Base-by-base conservation (phyloP, 257 asterid species). In the Jasminum sambac region DNA sequence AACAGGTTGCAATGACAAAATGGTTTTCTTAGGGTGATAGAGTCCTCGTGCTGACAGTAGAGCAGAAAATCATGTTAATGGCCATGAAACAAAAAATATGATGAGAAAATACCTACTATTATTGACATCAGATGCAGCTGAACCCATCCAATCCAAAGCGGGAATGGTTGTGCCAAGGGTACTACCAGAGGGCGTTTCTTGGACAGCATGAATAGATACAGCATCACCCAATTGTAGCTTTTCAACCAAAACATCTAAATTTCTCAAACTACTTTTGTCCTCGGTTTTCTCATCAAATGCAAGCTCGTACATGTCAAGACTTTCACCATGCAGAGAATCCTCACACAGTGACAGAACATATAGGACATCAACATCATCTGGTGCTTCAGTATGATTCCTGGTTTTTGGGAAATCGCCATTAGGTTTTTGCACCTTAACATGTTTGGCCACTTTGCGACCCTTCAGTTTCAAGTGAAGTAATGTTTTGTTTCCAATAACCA, bases 111-210 rank as follows among this genome's bases (percentile, higher is more conserved):
- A 83, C 96, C 86, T 87, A 89, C 96, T 85, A 79, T 81, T 77
- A 70, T 77, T 78, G 72, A 94, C 95, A 88, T 94, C 98, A 73
- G 81, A 64, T 39, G 89, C 91, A 73, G 90, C 89, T 52, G 90
- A 74, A 69, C 96, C 98, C 99, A 94, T 88, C 99, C 99, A 94
- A 75, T 90, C 86, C 77, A 94, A 81, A 21, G 98, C 88, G 74
- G 96, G 77, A 76, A 80, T 74, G 58, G 74, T 74, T 72, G 84
- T 41, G 74, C 75, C 55, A 57, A 72, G 71, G 60, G 46, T 44
- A 68, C 77, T 72, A 52, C 72, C 91, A 68, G 78, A 69, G 36
- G 61, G 42, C 61, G 60, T 63, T 76, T 84, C 90, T 74, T 43
- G 62, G 65, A 77, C 63, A 77, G 81, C 78, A 64, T 74, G 66